A percentile compares a stretch with the other conserved stretches of the same genome.
phyloP scores from a whole-genome alignment of 2,329 filamentous ascomycete species.

The Fusarium chaquense region DNA sequence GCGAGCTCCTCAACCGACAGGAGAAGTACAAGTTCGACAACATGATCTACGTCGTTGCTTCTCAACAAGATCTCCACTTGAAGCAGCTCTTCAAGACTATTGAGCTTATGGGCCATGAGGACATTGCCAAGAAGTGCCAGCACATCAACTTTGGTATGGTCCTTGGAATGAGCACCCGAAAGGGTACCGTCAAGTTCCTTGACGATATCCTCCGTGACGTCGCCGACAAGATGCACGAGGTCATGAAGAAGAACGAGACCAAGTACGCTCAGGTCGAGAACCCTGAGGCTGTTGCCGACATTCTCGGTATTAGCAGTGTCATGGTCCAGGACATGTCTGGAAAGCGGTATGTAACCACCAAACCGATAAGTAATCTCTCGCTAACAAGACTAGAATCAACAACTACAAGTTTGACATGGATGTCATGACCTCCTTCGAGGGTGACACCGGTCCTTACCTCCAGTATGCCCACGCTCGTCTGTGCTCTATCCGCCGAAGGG shows the following conservation, averaged over 20 bases:
- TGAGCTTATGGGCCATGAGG: constrained; percentile 75
- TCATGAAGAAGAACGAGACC: constrained; percentile 89
- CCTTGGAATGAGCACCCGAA: constrained; percentile 76
- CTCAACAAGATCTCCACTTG: constrained; percentile 78
- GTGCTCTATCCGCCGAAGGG: constrained; percentile 71
- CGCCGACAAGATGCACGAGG: constrained; percentile 95
- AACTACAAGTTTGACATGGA: constrained; percentile 83
- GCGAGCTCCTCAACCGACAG: constrained; percentile 75
- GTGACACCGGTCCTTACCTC: constrained; percentile 86
- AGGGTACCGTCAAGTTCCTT: constrained; percentile 79
- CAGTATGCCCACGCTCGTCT: constrained; percentile 85
- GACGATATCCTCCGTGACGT: constrained; percentile 69
- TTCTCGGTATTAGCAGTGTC: constrained; percentile 90
- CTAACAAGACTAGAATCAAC: constrained; percentile 61
- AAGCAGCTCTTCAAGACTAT: constrained; percentile 82
- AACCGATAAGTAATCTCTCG: fast-evolving
- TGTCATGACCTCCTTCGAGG: constrained; percentile 85
- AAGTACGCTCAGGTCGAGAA: constrained; percentile 94
- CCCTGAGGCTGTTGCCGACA: constrained; percentile 85
- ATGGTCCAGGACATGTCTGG: constrained; percentile 99
- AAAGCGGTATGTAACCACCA: constrained; percentile 73
- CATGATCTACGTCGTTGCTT: constrained; percentile 84
- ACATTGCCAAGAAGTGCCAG: constrained; percentile 75
- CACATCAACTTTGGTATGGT: constrained; percentile 83
- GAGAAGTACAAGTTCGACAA: constrained; percentile 77